Conservation (phyloP, 805 yeast genomes). For the Monosporozyma aerobia region DNA sequence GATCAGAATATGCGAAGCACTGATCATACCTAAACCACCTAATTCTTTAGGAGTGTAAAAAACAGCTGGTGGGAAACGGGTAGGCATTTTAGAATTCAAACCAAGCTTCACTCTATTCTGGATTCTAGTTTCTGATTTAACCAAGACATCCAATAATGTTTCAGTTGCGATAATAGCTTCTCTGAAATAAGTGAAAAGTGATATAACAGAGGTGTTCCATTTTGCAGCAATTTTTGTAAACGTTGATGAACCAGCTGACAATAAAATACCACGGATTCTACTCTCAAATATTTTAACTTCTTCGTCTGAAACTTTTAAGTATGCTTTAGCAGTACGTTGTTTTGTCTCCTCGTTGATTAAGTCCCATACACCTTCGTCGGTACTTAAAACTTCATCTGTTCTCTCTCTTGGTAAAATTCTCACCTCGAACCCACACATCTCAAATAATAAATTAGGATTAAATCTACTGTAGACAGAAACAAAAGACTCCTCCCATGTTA, state of each 20-base stretch:
- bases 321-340: slow-evolving; percentile 85
- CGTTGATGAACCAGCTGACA: slow-evolving; percentile 94
- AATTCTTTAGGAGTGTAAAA: slow-evolving; percentile 95
- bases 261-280: slow-evolving; percentile 76
- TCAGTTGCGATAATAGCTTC: slow-evolving; percentile 88
- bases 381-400: slow-evolving; percentile 40
- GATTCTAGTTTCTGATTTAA: slow-evolving; percentile 83
- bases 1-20: slow-evolving; percentile 91
- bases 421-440: slow-evolving; percentile 94
- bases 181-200: slow-evolving; percentile 81
- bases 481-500: slow-evolving; percentile 71
- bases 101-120: slow-evolving; percentile 94
- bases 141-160: slow-evolving; percentile 66
- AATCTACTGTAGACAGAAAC: slow-evolving; percentile 87
- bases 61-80: slow-evolving; percentile 97
- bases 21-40: slow-evolving; percentile 96
- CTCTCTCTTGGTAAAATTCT: slow-evolving; percentile 73
- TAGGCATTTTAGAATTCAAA: slow-evolving; percentile 94
- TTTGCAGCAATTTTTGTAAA: slow-evolving; percentile 89
- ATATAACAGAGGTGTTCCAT: slow-evolving; percentile 88
- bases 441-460: slow-evolving; percentile 78
- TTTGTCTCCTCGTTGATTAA: slow-evolving; percentile 58
- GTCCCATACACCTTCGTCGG: slow-evolving; percentile 89
- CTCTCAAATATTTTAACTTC: slow-evolving; percentile 75
- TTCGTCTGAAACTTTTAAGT: slow-evolving; percentile 68